Conservation (phyloP, 1,284 basidiomycete species). For the Rhodotorula mucilaginosa region DNA sequence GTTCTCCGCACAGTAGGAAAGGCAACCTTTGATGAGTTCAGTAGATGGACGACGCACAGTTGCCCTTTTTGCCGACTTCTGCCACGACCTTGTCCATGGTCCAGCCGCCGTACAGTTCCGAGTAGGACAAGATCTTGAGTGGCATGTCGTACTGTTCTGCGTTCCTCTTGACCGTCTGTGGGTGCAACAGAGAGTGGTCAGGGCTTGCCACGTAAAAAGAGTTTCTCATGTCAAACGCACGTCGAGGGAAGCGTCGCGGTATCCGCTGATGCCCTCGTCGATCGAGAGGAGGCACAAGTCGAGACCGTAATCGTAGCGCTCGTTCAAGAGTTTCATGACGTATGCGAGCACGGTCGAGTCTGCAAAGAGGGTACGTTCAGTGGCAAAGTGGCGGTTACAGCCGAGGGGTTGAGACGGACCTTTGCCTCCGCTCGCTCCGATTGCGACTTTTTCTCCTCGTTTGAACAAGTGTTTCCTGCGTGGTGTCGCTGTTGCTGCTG, state of each 20-base stretch:
- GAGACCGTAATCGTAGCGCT: conserved; percentile 88
- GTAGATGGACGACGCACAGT: conserved; percentile 58
- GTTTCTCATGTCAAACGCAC: conserved; percentile 45
- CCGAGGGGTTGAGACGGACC: conserved; percentile 56
- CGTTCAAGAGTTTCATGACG: conserved; percentile 93
- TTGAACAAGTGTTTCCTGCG: conserved; percentile 65
- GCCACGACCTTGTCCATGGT: conserved; percentile 97
- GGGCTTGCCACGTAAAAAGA: not conserved
- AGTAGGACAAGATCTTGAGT: conserved; percentile 91
- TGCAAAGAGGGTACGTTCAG: conserved; percentile 47
- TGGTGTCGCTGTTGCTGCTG: not conserved
- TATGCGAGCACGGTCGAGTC: conserved; percentile 97
- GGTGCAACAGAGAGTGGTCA: not conserved
- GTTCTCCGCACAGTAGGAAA: accelerated
- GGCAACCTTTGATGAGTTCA: too few relatives aligned
- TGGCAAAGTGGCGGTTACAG: not conserved
- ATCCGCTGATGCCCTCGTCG: conserved; percentile 98
- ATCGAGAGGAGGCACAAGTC: conserved; percentile 92
- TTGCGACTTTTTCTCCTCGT: conserved; percentile 90
- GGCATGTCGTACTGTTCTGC: conserved; percentile 93
- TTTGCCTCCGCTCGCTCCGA: conserved; percentile 97
- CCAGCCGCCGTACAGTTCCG: conserved; percentile 91
- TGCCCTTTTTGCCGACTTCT: conserved; percentile 93
- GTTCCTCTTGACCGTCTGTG: conserved; percentile 93
- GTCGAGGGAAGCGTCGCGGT: conserved; percentile 95